Evolutionary conservation across 441 rosid genomes (phyloP), one percentile per base, ranked within the genome.

Genomic region (Populus hybrid): DNA sequence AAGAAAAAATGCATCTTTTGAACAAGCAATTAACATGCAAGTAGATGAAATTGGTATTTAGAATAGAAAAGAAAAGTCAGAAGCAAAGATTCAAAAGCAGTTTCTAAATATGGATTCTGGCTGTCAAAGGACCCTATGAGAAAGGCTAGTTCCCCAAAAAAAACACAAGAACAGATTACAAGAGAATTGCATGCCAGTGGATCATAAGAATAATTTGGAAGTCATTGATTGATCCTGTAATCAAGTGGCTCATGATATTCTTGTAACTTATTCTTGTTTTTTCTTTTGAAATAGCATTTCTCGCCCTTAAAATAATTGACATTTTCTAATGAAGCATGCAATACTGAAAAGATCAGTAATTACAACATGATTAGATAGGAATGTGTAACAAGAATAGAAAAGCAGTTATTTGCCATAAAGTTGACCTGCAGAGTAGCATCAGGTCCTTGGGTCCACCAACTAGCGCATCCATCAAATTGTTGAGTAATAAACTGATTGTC

Each of bases 361-460:
- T 18, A 18, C 8, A 54, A 54, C 61, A 54, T 54, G 20, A 16
- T 54, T 16, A 54, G 7, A 54, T 14, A 46, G 26, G 38, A 36
- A 61, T 28, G 35, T 23, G 54, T 61, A 63, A 75, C 26, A 59
- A 80, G 21, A 21, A 68, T 9, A 38, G 3, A 40, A 8, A 68
- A 74, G 79, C 28, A 46, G 71, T 70, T 18, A 69, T 24, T 34
- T 65, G 79, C 1, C 76, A 82, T 73, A 65, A 83, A 74, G 75
- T 80, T 85, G 87, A 92, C 99, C 99, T 95, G 99, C 81, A 95
- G 84, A 71, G 90, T 75, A 77, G 95, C 87, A 87, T 92, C 92
- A 74, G 97, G 99, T 78, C 97, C 98, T 87, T 95, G 98, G 76
- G 99, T 95, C 99, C 97, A 95, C 99, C 99, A 95, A 86, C 98